These are phyloP conservation scores for Musa balbisiana DNA, from an alignment of 202 grass and related monocot species.

Conservation along the genomic window DNA sequence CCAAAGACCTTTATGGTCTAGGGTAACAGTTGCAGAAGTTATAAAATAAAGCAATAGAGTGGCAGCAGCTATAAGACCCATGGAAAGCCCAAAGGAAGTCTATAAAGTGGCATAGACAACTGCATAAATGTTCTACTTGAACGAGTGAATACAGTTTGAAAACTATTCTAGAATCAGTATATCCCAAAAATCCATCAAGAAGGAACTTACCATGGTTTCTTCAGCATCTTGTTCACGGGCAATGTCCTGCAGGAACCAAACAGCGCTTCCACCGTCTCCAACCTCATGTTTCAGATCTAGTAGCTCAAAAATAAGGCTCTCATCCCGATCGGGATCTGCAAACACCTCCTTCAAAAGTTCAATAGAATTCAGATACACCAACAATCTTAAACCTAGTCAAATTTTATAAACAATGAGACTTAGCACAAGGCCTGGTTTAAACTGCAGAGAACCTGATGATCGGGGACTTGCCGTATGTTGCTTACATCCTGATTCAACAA, in stretches of 20 bases:
- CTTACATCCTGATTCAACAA: slow-evolving; percentile 58
- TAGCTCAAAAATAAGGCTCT: slow-evolving; percentile 89
- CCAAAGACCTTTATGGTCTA: no score
- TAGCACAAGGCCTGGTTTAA: not conserved
- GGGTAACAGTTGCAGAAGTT: no score
- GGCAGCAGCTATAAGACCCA: no score
- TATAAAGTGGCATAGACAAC: not conserved
- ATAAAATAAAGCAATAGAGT: no score
- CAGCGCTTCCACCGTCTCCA: slow-evolving; percentile 51
- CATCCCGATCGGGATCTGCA: slow-evolving; percentile 61
- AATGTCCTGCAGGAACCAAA: slow-evolving; percentile 82
- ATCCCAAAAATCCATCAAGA: not conserved
- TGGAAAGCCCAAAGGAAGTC: not conserved
- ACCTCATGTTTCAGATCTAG: slow-evolving; percentile 79
- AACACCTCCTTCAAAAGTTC: slow-evolving; percentile 51
- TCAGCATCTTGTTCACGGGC: slow-evolving; percentile 67
- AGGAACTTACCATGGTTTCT: slow-evolving; percentile 52
- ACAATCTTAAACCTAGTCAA: not conserved
- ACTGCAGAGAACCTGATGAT: slow-evolving; percentile 55
- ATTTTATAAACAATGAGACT: not conserved
- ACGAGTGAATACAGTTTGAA: not conserved
- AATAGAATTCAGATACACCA: not conserved
- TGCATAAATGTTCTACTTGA: not conserved
- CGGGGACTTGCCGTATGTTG: slow-evolving; percentile 63
- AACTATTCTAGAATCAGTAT: not conserved